Evolutionary conservation across 2,329 filamentous ascomycete genomes (phyloP), one percentile per base, ranked within the genome.

Genomic region (Talaromyces sp.): DNA sequence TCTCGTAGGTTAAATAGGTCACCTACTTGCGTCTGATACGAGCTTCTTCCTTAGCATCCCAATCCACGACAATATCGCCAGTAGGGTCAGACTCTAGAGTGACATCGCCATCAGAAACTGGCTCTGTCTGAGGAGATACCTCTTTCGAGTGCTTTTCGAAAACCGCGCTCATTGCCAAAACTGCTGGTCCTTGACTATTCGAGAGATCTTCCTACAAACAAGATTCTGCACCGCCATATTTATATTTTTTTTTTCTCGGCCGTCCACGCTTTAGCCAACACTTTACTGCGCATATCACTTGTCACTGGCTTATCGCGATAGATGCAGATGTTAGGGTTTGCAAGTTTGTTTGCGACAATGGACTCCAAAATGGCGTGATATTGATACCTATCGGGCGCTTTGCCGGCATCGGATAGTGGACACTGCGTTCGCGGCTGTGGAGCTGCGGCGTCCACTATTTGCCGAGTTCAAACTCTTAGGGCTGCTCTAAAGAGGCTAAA

Each of bases 1-100:
- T 33, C 15, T 6, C 13, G 15, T 17, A 5, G 15, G 2, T 2
- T 25, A 39, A 33, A 41, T 2, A 49, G 31, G 13, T 13, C 17
- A 68, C 72, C 22, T 43, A 74, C 73, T 74, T 75, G 56, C 69
- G 69, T 27, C 68, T 67, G 3, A 74, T 67, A 8, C 65, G 57
- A 8, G 68, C 62, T 62, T 74, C 73, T 63, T 74, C 73, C 49
- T 60, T 57, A 0, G 60, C 61, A 47, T 71, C 68, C 73, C 73
- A 75, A 58, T 75, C 72, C 41, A 73, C 70, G 3, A 70, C 62
- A 25, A 73, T 70, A 2, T 66, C 68, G 3, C 63, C 58, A 2
- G 68, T 66, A 3, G 61, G 31, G 19, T 70, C 70, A 56, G 61
- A 68, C 7, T 67, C 61, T 19, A 62, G 63, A 4, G 66, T 35